Base-by-base conservation (phyloP, 768 basidiomycete genomes). In the Leccinum longicurvipes region DNA sequence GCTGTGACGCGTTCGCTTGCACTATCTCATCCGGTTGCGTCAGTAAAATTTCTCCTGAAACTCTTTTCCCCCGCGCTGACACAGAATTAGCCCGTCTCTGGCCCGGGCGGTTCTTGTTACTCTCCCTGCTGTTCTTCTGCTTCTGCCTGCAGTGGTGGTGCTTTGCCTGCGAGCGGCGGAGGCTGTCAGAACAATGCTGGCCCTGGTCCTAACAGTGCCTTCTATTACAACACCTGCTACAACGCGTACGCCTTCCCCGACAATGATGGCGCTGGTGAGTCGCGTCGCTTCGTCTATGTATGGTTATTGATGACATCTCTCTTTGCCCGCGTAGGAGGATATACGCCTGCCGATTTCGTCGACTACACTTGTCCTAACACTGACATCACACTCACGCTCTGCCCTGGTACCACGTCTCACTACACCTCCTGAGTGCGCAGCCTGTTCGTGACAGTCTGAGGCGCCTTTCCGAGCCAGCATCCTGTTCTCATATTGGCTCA, bases 191-290 rank as follows among this genome's bases (percentile, higher is more conserved):
- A 60, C 53, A 64, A 68, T 11, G 70, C 56, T 0, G 70, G 70
- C 9, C 68, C 68, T 14, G 68, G 68, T 27, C 68, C 68, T 5
- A 47, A 72, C 59, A 72, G 68, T 19, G 1, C 58, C 24, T 70
- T 70, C 66, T 72, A 68, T 54, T 61, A 72, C 21, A 3, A 27
- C 25, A 58, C 58, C 4, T 72, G 68, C 54, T 57, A 49, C 56
- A 70, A 72, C 21, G 68, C 70, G 28, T 72, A 72, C 10, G 68
- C 68, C 23, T 70, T 70, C 64, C 68, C 68, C 21, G 70, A 70
- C 57, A 70, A 70, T 36, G 70, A 72, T 17, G 70, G 70, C 19
- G 34, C 68, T 3, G 0, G 68, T 72, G 49, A 50, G 44, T 45
- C 44, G 24, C 8, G 66, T 58, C 27, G 7, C 6, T 21, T 24